Base-by-base conservation (phyloP, 148 eudicot genomes). In the Pouteria glomerata region DNA sequence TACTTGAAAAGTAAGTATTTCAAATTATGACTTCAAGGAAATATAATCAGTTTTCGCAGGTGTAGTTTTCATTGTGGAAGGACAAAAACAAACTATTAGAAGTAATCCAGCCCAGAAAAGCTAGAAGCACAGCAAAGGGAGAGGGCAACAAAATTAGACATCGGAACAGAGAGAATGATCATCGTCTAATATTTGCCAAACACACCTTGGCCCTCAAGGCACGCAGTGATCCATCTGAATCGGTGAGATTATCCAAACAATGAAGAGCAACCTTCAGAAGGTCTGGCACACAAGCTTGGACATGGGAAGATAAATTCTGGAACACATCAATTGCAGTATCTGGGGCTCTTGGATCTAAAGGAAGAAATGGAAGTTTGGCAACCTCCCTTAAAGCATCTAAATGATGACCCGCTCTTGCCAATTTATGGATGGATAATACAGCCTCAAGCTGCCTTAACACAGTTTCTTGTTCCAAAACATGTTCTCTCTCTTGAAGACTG, bases 201-300 rank as follows among this genome's bases (percentile, higher is more conserved):
- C 68, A 69, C 67, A 93, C 98, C 95, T 94, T 91, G 61, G 93
- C 81, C 78, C 88, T 91, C 88, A 94, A 73, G 73, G 91, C 96
- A 67, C 98, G 97, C 63, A 89, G 96, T 71, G 98, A 89, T 68
- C 98, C 97, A 80, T 94, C 98, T 35, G 88, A 84, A 79, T 94
- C 98, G 0, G 85, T 57, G 70, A 86, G 85, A 78, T 85, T 91
- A 66, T 94, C 98, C 85, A 89, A 74, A 74, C 90, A 87, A 53
- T 81, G 81, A 75, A 94, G 90, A 73, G 98, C 90, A 67, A 82
- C 93, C 80, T 90, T 91, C 60, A 94, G 79, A 74, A 94, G 89
- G 76, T 92, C 96, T 41, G 98, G 98, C 35, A 94, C 87, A 79
- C 98, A 94, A 69, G 96, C 84, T 79, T 91, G 97, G 47, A 94